Percentiles rank a stretch among this genome's conserved stretches.
Conservation (phyloP, 2,329 filamentous ascomycete genomes). For the Periconia macrospinosa region DNA sequence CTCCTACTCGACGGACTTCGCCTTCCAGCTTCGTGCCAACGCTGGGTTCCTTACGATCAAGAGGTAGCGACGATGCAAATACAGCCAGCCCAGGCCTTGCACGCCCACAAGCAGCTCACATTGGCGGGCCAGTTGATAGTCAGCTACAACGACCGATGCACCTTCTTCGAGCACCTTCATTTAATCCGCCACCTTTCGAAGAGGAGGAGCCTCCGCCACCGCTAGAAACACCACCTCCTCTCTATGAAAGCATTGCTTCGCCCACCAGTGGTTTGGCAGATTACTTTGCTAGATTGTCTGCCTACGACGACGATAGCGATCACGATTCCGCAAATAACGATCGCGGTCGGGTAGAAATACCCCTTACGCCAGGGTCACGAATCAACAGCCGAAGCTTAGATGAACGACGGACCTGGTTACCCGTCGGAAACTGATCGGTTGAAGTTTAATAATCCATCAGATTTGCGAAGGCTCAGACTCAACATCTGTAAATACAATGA, state of each 20-base stretch:
- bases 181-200: conserved; percentile 85
- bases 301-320: conserved; percentile 63
- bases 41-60: conserved; percentile 56
- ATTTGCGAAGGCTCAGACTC: no score
- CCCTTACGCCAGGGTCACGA: conserved; percentile 64
- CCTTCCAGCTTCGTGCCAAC: conserved; percentile 58
- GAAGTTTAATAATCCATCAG: not conserved
- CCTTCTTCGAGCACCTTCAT: conserved; percentile 78
- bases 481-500: not conserved
- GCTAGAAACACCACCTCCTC: conserved; percentile 77
- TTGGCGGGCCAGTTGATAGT: conserved; percentile 49
- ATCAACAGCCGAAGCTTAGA: conserved; percentile 66
- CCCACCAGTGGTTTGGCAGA: conserved; percentile 74
- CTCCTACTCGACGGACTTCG: conserved; percentile 55
- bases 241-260: conserved; percentile 79
- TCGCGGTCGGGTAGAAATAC: conserved; percentile 55
- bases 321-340: conserved; percentile 51
- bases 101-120: conserved; percentile 51
- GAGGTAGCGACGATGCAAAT: conserved; percentile 23
- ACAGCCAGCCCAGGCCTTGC: conserved; percentile 52
- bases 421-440: conserved; percentile 39
- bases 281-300: conserved; percentile 80
- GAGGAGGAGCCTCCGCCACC: conserved; percentile 76
- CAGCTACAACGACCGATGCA: conserved; percentile 74
- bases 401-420: conserved; percentile 59